phyloP scores from a whole-genome alignment of 2,329 filamentous ascomycete species.

The Stylonectria norvegica region DNA sequence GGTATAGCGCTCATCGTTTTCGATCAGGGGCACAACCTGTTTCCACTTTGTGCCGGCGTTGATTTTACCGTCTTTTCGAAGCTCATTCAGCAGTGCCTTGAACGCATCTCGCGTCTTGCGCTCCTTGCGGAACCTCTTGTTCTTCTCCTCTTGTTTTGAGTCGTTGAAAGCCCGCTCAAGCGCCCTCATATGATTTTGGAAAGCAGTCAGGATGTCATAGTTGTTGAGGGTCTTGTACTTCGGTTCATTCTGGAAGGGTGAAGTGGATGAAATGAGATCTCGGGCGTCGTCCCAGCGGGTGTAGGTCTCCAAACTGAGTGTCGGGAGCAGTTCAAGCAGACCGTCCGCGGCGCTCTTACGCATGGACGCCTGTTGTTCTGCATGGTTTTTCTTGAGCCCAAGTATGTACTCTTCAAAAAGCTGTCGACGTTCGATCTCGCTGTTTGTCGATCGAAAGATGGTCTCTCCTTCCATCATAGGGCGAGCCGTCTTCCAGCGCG shows the following conservation, averaged over 20 bases:
- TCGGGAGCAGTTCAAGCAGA: conserved; percentile 71
- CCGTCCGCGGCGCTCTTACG: conserved; percentile 83
- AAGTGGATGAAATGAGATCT: conserved; percentile 71
- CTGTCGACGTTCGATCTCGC: conserved; percentile 82
- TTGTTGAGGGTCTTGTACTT: conserved; percentile 84
- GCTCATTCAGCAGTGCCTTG: conserved; percentile 67
- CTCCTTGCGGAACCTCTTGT: conserved; percentile 73
- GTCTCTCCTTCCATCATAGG: conserved; percentile 94
- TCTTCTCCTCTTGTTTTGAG: conserved; percentile 81
- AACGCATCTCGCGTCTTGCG: conserved; percentile 84
- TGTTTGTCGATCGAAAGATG: conserved; percentile 85
- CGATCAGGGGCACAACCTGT: conserved; percentile 69
- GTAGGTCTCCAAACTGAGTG: conserved; percentile 83
- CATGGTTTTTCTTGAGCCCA: conserved; percentile 75
- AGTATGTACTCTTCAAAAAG: conserved; percentile 92
- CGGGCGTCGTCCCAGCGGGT: conserved; percentile 93
- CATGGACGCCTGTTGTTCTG: conserved; percentile 68
- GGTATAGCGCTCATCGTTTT: conserved; percentile 77
- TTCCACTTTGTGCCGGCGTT: conserved; percentile 90
- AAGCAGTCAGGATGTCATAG: conserved; percentile 85
- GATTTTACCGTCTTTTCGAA: conserved; percentile 74
- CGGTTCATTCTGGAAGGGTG: conserved; percentile 73
- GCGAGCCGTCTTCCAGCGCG: conserved; percentile 92
- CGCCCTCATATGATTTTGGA: conserved; percentile 91
- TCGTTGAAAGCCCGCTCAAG: conserved; percentile 92